Conservation (phyloP, 2,329 filamentous ascomycete species). For the Helotiales sp. region DNA sequence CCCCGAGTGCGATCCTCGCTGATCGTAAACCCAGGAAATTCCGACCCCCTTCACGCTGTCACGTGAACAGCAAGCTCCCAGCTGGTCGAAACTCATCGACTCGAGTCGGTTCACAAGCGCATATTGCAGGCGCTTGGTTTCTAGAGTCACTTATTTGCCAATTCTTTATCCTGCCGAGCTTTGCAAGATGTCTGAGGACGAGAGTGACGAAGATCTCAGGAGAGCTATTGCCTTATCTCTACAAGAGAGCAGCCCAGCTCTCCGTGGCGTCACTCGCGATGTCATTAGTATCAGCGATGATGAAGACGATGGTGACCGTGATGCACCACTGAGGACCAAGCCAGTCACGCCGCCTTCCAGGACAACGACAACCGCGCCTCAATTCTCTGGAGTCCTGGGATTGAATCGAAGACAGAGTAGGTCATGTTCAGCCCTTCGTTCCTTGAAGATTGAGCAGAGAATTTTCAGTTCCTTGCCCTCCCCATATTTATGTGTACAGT, state of each 20-base stretch:
- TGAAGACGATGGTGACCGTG: conserved; percentile 37
- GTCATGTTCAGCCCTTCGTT: too few relatives aligned
- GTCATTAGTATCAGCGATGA: conserved; percentile 35
- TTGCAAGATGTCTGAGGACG: conserved; percentile 30
- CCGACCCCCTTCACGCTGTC: neutral
- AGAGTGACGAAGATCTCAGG: conserved; percentile 54
- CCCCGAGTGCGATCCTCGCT: neutral
- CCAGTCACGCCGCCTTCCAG: neutral
- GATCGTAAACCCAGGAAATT: neutral
- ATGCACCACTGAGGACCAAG: conserved; percentile 25
- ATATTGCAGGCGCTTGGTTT: too few relatives aligned
- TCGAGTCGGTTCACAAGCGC: neutral
- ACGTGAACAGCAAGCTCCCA: neutral
- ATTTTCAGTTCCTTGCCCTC: too few relatives aligned
- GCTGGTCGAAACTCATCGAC: neutral
- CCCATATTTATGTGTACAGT: too few relatives aligned
- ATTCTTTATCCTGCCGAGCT: too few relatives aligned
- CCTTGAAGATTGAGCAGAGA: too few relatives aligned
- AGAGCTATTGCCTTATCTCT: conserved; percentile 62
- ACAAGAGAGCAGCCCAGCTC: conserved; percentile 6
- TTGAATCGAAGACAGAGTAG: conserved; percentile 73
- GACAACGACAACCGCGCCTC: too few relatives aligned
- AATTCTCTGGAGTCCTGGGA: conserved; percentile 14
- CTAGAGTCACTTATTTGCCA: too few relatives aligned
- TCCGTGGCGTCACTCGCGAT: conserved; percentile 13